Evolutionary conservation across 345 rosid species (phyloP).

Genomic region (Eucalyptus lansdowneana): DNA sequence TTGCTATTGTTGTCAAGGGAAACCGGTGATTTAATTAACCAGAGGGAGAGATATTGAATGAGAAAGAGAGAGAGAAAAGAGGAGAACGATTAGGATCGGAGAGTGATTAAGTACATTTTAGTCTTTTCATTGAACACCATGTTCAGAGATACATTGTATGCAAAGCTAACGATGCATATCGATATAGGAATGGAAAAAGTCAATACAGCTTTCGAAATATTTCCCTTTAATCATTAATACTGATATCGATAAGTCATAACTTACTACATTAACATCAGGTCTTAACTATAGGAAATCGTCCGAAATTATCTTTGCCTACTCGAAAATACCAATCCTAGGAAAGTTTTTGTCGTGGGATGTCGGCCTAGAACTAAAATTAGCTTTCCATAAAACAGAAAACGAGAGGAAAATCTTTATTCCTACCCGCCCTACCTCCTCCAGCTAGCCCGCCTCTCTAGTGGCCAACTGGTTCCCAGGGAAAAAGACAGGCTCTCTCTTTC

Average conservation of each 20-base stretch:
- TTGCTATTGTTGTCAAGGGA: not conserved
- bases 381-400: not conserved
- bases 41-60: rapidly evolving
- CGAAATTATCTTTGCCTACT: not conserved
- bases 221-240: no score
- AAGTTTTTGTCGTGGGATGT: not conserved
- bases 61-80: not conserved
- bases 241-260: rapidly evolving
- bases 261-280: no score
- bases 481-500: not conserved
- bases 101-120: not conserved
- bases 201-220: rapidly evolving
- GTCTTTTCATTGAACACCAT: not conserved
- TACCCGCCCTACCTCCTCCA: not conserved
- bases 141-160: not conserved
- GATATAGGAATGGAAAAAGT: not conserved
- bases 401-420: not conserved
- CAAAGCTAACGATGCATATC: rapidly evolving
- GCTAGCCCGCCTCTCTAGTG: not conserved
- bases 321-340: not conserved
- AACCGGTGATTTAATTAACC: no score
- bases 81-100: not conserved
- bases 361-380: not conserved
- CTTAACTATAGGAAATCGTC: not conserved
- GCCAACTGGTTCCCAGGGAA: not conserved